Evolutionary conservation across 176 grass and related monocot genomes (phyloP).

Genomic region (Bothriochloa decipiens): DNA sequence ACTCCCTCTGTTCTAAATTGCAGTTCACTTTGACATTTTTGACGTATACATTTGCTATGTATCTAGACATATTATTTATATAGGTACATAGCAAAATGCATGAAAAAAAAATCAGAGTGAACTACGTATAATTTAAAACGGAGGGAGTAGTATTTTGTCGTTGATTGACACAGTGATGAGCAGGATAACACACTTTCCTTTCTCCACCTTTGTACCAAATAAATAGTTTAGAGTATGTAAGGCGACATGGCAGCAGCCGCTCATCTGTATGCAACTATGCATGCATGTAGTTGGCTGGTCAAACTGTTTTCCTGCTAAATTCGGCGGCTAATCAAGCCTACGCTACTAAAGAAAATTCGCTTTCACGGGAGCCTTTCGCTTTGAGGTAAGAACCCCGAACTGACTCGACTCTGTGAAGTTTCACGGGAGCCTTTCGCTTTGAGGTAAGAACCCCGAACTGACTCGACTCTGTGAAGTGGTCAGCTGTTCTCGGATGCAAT

Average conservation of each 20-base stretch:
- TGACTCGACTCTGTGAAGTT: background rate
- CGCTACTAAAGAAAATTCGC: conserved; percentile 6
- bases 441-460: background rate
- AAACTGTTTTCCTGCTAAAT: conserved; percentile 31
- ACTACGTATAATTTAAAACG: too few species aligned
- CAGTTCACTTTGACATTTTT: too few species aligned
- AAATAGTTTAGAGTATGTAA: background rate
- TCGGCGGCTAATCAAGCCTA: background rate
- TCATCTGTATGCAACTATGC: background rate
- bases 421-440: background rate
- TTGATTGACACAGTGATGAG: too few species aligned
- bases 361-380: conserved; percentile 1
- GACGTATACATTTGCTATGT: too few species aligned
- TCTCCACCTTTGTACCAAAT: background rate
- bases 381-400: background rate
- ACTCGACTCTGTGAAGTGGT: background rate
- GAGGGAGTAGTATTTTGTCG: too few species aligned
- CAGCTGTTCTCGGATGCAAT: background rate
- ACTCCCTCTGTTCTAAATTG: too few species aligned
- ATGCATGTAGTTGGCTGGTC: conserved; percentile 21
- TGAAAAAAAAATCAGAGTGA: too few species aligned
- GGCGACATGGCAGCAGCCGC: conserved; percentile 19
- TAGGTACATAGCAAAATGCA: too few species aligned
- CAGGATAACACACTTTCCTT: too few species aligned
- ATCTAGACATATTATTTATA: too few species aligned